Percentiles rank a stretch among this genome's conserved stretches.
Evolutionary conservation across 768 basidiomycete genomes (phyloP).

Genomic region (Amylocystis lapponica): DNA sequence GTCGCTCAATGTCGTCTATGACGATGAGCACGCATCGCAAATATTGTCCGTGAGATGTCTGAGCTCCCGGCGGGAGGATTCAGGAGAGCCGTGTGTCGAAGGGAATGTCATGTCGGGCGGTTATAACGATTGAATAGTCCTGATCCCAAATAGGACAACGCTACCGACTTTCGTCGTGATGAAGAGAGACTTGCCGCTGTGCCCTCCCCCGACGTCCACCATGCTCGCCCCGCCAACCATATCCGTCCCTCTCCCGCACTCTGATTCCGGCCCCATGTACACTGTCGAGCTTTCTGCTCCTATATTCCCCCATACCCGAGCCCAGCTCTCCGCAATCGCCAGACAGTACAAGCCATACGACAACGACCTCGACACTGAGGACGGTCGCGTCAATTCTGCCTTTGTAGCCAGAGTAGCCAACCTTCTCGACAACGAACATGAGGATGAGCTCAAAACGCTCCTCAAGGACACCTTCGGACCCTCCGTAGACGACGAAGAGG

Average conservation of each 20-base stretch:
- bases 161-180: too few relatives aligned
- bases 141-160: too few relatives aligned
- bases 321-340: constrained; percentile 69
- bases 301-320: constrained; percentile 78
- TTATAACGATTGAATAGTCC: too few relatives aligned
- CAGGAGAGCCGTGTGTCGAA: too few relatives aligned
- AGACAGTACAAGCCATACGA: constrained; percentile 68
- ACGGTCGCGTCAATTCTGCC: constrained; percentile 50
- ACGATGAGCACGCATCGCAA: too few relatives aligned
- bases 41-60: too few relatives aligned
- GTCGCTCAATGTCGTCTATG: too few relatives aligned
- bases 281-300: constrained; percentile 15
- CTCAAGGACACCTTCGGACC: constrained; percentile 61
- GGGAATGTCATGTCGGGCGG: too few relatives aligned
- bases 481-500: constrained; percentile 62
- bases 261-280: constrained; percentile 12
- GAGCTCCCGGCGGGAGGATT: too few relatives aligned
- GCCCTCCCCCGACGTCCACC: constrained; percentile 3
- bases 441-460: constrained; percentile 76
- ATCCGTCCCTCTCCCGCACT: constrained; percentile 19
- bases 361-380: constrained; percentile 47
- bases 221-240: constrained; percentile 21
- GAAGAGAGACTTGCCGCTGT: neutral
- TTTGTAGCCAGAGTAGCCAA: constrained; percentile 69
- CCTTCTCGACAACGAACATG: constrained; percentile 75